Conservation (phyloP, 2,329 filamentous ascomycete genomes). For the Fusarium solani-melongenae region DNA sequence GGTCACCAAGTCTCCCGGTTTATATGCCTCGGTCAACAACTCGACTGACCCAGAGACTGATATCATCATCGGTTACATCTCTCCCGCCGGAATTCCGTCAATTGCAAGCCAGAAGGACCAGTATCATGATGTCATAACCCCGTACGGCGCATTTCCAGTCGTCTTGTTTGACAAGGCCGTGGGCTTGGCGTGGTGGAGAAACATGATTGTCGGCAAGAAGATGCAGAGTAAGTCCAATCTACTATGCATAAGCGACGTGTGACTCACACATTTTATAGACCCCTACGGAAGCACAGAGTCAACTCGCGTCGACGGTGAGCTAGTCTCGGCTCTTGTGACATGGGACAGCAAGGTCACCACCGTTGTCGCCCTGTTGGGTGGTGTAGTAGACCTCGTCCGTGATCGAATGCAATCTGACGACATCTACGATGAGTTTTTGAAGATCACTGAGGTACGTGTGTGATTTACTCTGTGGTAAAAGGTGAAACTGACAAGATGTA, state of each 20-base stretch:
- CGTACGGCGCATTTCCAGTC: slow-evolving; percentile 53
- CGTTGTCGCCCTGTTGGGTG: slow-evolving; percentile 52
- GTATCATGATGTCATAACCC: slow-evolving; percentile 55
- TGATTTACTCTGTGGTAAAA: rapidly evolving
- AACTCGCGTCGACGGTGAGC: slow-evolving; percentile 51
- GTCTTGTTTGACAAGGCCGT: slow-evolving; percentile 52
- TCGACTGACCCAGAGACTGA: slow-evolving; percentile 50
- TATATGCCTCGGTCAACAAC: slow-evolving; percentile 57
- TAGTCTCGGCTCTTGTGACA: slow-evolving; percentile 52
- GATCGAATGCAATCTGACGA: slow-evolving; percentile 51
- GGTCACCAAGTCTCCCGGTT: slow-evolving; percentile 50
- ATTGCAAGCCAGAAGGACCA: slow-evolving; percentile 53
- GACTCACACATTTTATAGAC: slow-evolving; percentile 34
- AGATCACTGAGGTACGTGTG: slow-evolving; percentile 41
- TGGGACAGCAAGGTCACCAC: slow-evolving; percentile 59
- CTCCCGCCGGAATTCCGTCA: slow-evolving; percentile 53
- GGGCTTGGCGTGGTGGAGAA: slow-evolving; percentile 56
- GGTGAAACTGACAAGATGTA: slow-evolving; percentile 3
- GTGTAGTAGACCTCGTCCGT: slow-evolving; percentile 51
- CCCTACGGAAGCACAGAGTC: slow-evolving; percentile 56
- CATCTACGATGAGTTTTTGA: slow-evolving; percentile 52
- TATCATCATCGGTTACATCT: slow-evolving; percentile 54
- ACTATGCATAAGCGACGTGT: not conserved
- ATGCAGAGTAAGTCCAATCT: slow-evolving; percentile 52
- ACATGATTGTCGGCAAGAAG: slow-evolving; percentile 54